Percentiles rank a stretch among this genome's conserved stretches.
Conservation (phyloP, 768 basidiomycete genomes). For the Suillus subalutaceus region DNA sequence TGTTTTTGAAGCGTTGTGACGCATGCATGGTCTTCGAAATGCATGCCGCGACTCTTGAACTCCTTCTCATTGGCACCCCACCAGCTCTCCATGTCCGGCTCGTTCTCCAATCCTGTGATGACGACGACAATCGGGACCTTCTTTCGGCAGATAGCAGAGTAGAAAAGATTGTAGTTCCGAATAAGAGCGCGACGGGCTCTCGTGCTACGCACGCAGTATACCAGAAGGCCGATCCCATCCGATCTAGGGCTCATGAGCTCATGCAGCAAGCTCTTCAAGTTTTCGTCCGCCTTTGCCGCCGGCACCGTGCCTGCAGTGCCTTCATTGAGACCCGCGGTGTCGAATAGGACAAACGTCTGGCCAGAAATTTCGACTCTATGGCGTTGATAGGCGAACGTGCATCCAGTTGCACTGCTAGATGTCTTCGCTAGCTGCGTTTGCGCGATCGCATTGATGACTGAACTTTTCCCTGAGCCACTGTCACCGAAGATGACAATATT, state of each 20-base stretch:
- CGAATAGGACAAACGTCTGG: slow-evolving; percentile 27
- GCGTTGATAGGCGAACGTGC: slow-evolving; percentile 19
- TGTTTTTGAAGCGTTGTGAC: slow-evolving; percentile 37
- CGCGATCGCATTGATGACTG: neutral
- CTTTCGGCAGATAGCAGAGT: slow-evolving; percentile 40
- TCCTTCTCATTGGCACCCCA: slow-evolving; percentile 37
- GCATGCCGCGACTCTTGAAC: slow-evolving; percentile 20
- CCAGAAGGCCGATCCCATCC: slow-evolving; percentile 31
- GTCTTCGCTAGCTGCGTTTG: neutral
- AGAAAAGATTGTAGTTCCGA: slow-evolving; percentile 43
- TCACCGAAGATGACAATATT: neutral
- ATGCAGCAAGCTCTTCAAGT: slow-evolving; percentile 24
- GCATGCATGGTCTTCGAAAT: slow-evolving; percentile 40
- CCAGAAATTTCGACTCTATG: slow-evolving; percentile 11
- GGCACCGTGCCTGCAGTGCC: slow-evolving; percentile 19
- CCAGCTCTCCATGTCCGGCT: slow-evolving; percentile 34
- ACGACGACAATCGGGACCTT: slow-evolving; percentile 42
- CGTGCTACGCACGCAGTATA: slow-evolving; percentile 40
- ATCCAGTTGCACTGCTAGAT: slow-evolving; percentile 12
- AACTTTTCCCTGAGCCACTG: neutral
- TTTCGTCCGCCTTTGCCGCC: slow-evolving; percentile 17
- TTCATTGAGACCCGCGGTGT: slow-evolving; percentile 42
- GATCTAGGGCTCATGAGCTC: slow-evolving; percentile 19
- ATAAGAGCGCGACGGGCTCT: slow-evolving; percentile 31
- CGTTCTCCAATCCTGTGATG: slow-evolving; percentile 43